Percentiles rank a stretch among this genome's conserved stretches.
These are phyloP conservation scores for Tylopilus sp. DNA, from an alignment of 1,284 basidiomycete genomes.

Conservation along the genomic window DNA sequence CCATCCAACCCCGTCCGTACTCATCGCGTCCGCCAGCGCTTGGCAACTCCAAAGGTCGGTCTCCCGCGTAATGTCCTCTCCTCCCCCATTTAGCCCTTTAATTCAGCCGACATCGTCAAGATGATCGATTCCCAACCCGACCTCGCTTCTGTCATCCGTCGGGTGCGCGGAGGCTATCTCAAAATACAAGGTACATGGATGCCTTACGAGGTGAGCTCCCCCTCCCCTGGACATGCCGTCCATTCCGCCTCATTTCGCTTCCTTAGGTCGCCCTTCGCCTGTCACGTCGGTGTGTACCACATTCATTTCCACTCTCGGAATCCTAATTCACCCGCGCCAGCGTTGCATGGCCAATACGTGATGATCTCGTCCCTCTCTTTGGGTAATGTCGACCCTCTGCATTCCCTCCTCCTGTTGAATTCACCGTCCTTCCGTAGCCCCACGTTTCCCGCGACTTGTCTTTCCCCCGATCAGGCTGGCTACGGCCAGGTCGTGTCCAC, in stretches of 20 bases:
- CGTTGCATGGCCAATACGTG: constrained; percentile 84
- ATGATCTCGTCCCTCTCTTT: constrained; percentile 78
- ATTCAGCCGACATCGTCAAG: constrained; percentile 79
- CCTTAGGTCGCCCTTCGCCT: constrained; percentile 65
- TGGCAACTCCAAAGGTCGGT: constrained; percentile 77
- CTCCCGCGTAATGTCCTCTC: constrained; percentile 7
- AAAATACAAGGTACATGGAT: constrained; percentile 90
- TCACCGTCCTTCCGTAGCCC: constrained; percentile 40
- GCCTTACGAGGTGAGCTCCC: constrained; percentile 68
- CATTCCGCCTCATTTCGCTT: constrained; percentile 20
- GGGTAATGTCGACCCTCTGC: constrained; percentile 47
- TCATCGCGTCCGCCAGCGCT: constrained; percentile 48
- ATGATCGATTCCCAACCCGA: constrained; percentile 87
- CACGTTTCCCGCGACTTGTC: constrained; percentile 72
- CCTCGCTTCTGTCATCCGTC: constrained; percentile 71
- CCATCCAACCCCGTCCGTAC: not conserved
- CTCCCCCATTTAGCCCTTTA: constrained; percentile 17
- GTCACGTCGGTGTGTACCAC: constrained; percentile 60
- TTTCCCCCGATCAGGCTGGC: constrained; percentile 77
- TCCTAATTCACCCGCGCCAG: constrained; percentile 39
- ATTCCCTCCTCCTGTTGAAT: constrained; percentile 1
- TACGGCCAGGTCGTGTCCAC: constrained; percentile 74
- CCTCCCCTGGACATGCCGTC: constrained; percentile 8
- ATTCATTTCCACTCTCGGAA: constrained; percentile 12
- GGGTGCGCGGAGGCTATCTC: constrained; percentile 80